These are phyloP conservation scores for Aspergillus sp. DNA, from an alignment of 2,329 filamentous ascomycete species.

Conservation along the genomic window DNA sequence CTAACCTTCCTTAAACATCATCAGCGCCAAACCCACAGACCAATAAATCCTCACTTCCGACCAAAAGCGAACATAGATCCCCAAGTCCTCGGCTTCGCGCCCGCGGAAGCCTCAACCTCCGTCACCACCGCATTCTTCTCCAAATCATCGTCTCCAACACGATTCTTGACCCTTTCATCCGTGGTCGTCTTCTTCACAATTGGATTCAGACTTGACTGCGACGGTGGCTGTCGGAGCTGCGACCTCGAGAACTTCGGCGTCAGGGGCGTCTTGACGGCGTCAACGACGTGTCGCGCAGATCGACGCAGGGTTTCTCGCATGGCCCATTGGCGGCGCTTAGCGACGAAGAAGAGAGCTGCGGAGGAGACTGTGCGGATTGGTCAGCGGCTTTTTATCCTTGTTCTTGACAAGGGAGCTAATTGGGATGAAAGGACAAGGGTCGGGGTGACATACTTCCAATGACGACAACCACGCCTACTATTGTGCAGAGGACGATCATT, in stretches of 20 bases:
- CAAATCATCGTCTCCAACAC: neutral
- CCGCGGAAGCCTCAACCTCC: neutral
- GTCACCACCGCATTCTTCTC: constrained; percentile 5
- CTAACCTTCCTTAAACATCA: no score
- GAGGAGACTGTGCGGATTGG: constrained; percentile 12
- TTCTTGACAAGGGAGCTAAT: no score
- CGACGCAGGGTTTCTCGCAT: constrained; percentile 19
- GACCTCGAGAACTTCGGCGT: constrained; percentile 16
- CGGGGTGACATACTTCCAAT: constrained; percentile 17
- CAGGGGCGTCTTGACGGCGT: constrained; percentile 17
- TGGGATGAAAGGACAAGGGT: neutral
- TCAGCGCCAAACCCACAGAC: neutral
- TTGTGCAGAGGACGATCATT: constrained; percentile 20
- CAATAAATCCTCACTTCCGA: neutral
- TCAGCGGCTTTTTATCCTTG: neutral
- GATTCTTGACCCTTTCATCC: neutral
- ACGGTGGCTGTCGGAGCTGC: neutral
- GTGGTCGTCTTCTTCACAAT: neutral
- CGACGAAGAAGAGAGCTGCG: constrained; percentile 18
- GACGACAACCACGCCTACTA: constrained; percentile 20
- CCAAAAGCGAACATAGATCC: constrained; percentile 3
- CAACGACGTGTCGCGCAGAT: constrained; percentile 14
- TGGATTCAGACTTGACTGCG: neutral
- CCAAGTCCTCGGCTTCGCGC: neutral
- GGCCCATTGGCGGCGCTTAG: constrained; percentile 19